A percentile compares a stretch with the other conserved stretches of the same genome.
phyloP scores from a whole-genome alignment of 805 yeast genomes.

The Candida loeiensis region DNA sequence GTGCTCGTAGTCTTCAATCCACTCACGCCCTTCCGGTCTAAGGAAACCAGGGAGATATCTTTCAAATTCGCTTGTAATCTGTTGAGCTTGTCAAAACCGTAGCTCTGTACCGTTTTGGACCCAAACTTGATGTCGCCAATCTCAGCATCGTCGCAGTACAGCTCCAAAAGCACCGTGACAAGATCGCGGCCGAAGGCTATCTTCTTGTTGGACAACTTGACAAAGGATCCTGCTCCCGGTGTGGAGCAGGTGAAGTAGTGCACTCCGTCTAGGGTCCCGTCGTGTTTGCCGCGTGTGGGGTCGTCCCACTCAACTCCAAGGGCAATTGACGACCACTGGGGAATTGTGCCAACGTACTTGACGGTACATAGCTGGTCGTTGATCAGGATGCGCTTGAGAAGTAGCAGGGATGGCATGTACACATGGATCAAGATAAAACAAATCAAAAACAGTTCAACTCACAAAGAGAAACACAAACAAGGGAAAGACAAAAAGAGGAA shows the following conservation, averaged over 20 bases:
- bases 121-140: constrained; percentile 45
- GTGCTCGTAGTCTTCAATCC: neutral
- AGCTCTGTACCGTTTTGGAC: constrained; percentile 53
- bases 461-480: too few relatives aligned
- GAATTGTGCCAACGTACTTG: constrained; percentile 35
- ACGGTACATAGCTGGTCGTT: constrained; percentile 2
- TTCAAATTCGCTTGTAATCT: constrained; percentile 45
- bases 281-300: constrained; percentile 62
- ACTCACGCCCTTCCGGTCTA: constrained; percentile 42
- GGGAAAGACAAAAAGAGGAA: too few relatives aligned
- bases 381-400: neutral
- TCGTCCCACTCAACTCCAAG: constrained; percentile 89
- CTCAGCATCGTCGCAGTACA: constrained; percentile 36
- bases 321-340: constrained; percentile 42
- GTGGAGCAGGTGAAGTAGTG: constrained; percentile 48
- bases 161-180: constrained; percentile 46
- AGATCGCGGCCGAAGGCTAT: constrained; percentile 33
- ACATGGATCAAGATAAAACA: neutral
- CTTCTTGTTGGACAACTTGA: constrained; percentile 43
- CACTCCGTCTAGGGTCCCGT: constrained; percentile 55
- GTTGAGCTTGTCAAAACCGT: constrained; percentile 61
- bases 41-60: constrained; percentile 45
- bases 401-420: neutral
- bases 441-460: neutral
- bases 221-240: constrained; percentile 58